Evolutionary conservation across 495 filamentous ascomycete species (phyloP), one percentile per base, ranked within the genome.

Genomic region (Pyronema domesticum): DNA sequence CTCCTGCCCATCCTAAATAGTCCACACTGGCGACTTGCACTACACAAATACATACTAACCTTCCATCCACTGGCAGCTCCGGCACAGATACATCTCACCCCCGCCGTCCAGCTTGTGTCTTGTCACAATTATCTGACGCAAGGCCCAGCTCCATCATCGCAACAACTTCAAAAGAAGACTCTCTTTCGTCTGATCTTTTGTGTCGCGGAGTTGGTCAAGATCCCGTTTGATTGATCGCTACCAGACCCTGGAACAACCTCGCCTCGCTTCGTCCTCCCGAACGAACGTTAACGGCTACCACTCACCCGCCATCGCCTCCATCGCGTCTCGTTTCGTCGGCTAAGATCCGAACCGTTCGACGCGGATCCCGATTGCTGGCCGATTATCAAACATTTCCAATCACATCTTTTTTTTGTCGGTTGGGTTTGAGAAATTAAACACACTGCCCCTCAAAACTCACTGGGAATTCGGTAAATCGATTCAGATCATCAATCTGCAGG

Each of bases 141-240:
- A 30, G 23, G 23, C 23, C 23, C 23, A 30, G 23, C 23, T 30
- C 5, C 23, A 47, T 47, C 45, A 19, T 47, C 13, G 18, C 14
- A 47, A 47, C n/a, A 19, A 47, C 14, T n/a, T 15, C 45, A 3
- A 10, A 47, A 47, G 9, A 47, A 47, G 18, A 47, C 23, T 47
- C 17, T 10, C 45, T 47, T 47, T 47, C 45, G 45, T 47, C 45
- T 47, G 45, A 47, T 47, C 45, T 47, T 47, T 47, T 47, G 45
- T 47, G 45, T 47, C 45, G 45, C 45, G 14, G 23, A n/a, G 45
- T 47, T 47, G n/a, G 45, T 47, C 45, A 19, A 2, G n/a, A 11
- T 14, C 39, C 11, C 39, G 39, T 42, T 42, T 42, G 11, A 42
- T 42, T 42, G 39, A 42, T 42, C 15, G 39, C 39, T 42, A 42